A percentile compares a stretch with the other conserved stretches of the same genome.
Evolutionary conservation across 129 eudicot genomes (phyloP).

Genomic region (Apium graveolens): DNA sequence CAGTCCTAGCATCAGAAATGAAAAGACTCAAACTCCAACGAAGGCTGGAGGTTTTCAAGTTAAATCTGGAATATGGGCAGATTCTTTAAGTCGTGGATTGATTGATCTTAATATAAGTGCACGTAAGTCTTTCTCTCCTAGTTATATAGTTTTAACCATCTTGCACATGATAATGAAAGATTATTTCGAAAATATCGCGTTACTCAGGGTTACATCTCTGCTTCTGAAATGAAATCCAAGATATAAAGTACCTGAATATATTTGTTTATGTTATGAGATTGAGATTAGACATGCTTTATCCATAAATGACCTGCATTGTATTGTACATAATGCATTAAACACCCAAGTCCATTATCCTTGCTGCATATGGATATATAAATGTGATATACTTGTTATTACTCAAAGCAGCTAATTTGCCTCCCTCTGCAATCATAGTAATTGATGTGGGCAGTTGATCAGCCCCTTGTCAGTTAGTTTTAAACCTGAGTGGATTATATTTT

Average conservation of each 20-base stretch:
- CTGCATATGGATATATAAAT: background rate
- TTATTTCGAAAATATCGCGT: background rate
- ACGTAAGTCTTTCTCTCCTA: constrained; percentile 45
- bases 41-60: constrained; percentile 80
- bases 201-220: background rate
- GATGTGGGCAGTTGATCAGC: background rate
- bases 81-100: constrained; percentile 93
- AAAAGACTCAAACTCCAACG: constrained; percentile 36
- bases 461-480: background rate
- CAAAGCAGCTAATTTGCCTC: background rate
- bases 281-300: background rate
- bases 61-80: constrained; percentile 98
- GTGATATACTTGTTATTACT: background rate
- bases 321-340: background rate
- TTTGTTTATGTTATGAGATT: background rate
- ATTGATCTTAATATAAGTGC: constrained; percentile 93
- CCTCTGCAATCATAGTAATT: background rate
- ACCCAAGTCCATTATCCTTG: background rate
- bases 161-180: background rate
- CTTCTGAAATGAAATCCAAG: background rate
- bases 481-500: background rate
- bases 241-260: background rate
- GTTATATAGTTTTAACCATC: background rate
- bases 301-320: background rate
- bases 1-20: constrained; percentile 27